A percentile compares a stretch with the other conserved stretches of the same genome.
Conservation (phyloP, 805 yeast species). For the Sugiyamaella qingdaonensis region DNA sequence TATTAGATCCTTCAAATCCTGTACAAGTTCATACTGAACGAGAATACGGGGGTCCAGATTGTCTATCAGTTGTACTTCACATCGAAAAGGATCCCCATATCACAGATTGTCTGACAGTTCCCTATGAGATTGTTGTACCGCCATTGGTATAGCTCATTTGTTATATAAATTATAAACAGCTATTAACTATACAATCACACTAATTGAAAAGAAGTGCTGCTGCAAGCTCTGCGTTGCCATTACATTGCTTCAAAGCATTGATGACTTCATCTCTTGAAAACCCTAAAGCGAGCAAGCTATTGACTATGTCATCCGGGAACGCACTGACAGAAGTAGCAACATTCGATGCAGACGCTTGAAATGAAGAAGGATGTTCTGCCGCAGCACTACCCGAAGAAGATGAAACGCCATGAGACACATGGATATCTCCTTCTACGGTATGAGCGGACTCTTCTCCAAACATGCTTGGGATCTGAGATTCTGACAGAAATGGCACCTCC, state of each 20-base stretch:
- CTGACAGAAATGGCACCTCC: conserved; percentile 68
- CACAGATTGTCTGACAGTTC: conserved; percentile 49
- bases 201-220: conserved; percentile 63
- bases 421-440: conserved; percentile 22
- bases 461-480: conserved; percentile 58
- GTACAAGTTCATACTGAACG: conserved; percentile 9
- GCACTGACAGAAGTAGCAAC: background rate
- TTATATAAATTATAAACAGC: background rate
- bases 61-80: conserved; percentile 66
- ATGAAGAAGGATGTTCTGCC: conserved; percentile 2
- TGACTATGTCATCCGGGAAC: conserved; percentile 36
- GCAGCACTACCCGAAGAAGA: conserved; percentile 9
- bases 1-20: background rate
- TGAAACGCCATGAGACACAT: conserved; percentile 21
- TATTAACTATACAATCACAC: background rate
- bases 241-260: conserved; percentile 58
- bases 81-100: conserved; percentile 60
- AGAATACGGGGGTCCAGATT: conserved; percentile 23
- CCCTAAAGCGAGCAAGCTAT: conserved; percentile 62
- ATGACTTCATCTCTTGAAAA: conserved; percentile 62
- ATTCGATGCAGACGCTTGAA: conserved; percentile 1
- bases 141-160: conserved; percentile 4
- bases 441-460: conserved; percentile 23
- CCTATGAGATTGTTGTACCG: conserved; percentile 72
- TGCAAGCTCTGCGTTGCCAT: conserved; percentile 81